Base-by-base conservation (phyloP, 176 grass and related monocot species). In the Metroxylon sagu region DNA sequence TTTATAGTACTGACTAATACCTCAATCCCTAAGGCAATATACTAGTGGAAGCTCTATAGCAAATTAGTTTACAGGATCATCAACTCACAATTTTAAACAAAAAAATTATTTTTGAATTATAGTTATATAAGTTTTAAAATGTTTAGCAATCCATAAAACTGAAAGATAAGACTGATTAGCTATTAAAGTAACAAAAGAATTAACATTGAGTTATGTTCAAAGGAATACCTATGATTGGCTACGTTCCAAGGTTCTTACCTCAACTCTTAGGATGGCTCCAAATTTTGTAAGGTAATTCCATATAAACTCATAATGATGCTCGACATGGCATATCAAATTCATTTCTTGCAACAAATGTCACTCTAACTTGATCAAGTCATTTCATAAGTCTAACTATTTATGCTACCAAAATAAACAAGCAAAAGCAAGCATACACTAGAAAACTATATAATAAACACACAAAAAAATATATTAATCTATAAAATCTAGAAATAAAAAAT, bases 221-320 rank as follows among this genome's bases (percentile, higher is more conserved):
- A 39, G 35, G 1, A 64, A 51, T 88, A 97, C 87, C 92, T 97
- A 77, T 97, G 84, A 66, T 91, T 91, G 66, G 87, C 84, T 23
- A 97, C 78, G 78, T 97, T 97, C 92, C 92, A 97, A n/a, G 92
- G 87, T 69, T 85, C 84, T 76, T 97, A 83, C 55, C 83, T 88
- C 78, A 91, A 39, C 56, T 88, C 69, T 23, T 23, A 48, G 50
- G 50, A 62, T 83, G 80, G 84, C 64, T 43, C 80, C 92, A 23
- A 97, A 81, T 25, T 87, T 91, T 68, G 75, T 81, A 1, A 97
- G 81, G 63, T 91, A 97, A 65, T 91, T 97, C 5, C 83, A 91
- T 65, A 97, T 91, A 56, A 97, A 97, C 19, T 97, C 91, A 70
- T 97, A 87, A 51, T 87, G 92, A 53, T 97, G 92, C 28, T 97